phyloP scores from a whole-genome alignment of 139 green algal genomes.

The Tetraselmis chui region DNA sequence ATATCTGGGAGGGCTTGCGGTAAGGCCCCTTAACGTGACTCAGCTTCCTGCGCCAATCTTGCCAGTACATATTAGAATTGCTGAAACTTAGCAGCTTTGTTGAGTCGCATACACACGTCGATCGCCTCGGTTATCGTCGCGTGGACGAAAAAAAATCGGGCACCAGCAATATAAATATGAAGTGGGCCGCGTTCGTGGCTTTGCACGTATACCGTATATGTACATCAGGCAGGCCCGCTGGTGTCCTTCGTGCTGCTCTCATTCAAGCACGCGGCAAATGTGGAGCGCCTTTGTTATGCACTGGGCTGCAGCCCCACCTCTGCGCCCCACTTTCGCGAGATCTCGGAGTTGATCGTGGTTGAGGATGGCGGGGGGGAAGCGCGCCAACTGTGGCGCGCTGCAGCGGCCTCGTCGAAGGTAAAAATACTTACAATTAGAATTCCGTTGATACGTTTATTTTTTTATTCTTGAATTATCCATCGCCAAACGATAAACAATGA shows the following conservation, averaged over 20 bases:
- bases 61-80: neutral
- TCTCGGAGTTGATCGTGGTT: neutral
- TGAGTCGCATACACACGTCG: too few species aligned
- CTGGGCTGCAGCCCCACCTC: neutral
- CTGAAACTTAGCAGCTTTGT: neutral
- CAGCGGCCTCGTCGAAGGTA: neutral
- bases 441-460: too few species aligned
- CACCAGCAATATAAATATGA: neutral
- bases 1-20: too few species aligned
- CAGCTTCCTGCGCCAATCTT: neutral
- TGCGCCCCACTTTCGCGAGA: neutral
- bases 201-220: too few species aligned
- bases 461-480: too few species aligned
- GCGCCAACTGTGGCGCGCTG: neutral
- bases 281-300: neutral
- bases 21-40: too few species aligned
- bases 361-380: neutral
- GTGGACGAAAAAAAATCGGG: neutral
- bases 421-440: too few species aligned
- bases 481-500: neutral
- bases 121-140: neutral
- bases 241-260: neutral
- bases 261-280: neutral
- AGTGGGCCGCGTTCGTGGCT: neutral
- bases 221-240: neutral